Evolutionary conservation across 2,329 filamentous ascomycete genomes (phyloP), one percentile per base, ranked within the genome.

Genomic region (Colletotrichum incanum): DNA sequence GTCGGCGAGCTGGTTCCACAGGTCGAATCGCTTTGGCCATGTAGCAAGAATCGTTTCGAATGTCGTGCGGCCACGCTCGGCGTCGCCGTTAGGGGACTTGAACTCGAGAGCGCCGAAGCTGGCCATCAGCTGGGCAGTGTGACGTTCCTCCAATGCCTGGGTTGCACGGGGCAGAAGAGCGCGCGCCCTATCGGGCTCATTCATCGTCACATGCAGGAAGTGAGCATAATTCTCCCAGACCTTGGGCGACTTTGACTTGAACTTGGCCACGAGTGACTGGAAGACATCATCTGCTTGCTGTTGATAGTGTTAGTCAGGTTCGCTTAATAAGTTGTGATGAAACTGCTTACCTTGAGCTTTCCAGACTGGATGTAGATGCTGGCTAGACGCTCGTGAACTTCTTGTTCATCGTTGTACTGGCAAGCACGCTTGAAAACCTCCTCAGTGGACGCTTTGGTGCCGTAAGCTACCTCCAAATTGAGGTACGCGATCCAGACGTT

Each of bases 141-240:
- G 89, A 63, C 89, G 88, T 26, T 86, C 81, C 34, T 93, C 92
- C 3, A 99, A 90, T 9, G 94, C 93, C 83, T 98, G 95, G 12
- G 93, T 91, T 20, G 96, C 96, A 52, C 96, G 93, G 3, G 92
- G 88, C 7, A 98, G 90, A 18, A 99, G 89, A 0, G 90, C 91
- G 67, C 95, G 92, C 4, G 92, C 93, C 9, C 92, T 90, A n/a
- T 92, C 92, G 0, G 94, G 90, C 14, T 92, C 88, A 70, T 89
- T 86, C 72, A 90, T 84, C 0, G 90, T 93, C 71, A 93, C 91
- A 84, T 98, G 93, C 67, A 99, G 88, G 88, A 98, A 98, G 78
- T 93, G 93, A 31, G 95, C 96, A 83, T 98, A 98, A 86, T 98
- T 98, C 82, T 93, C 88, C 94, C 95, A 99, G 76, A 98, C 91